Base-by-base conservation (phyloP, 306 rosid species). In the Crotalaria pallida region DNA sequence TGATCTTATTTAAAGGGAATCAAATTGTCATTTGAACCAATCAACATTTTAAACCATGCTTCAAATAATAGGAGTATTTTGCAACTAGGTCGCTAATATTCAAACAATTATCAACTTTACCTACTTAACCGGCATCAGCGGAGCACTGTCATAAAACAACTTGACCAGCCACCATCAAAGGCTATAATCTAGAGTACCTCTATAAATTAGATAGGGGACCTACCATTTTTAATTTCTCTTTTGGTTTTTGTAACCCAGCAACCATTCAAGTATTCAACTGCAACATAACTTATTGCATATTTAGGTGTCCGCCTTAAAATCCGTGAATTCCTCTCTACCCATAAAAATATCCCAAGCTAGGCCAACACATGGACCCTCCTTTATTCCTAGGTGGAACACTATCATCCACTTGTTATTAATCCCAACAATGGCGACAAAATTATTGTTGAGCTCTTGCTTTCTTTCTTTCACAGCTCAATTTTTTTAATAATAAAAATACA, bases 51-150 rank as follows among this genome's bases (percentile, higher is more conserved):
- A 10, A 33, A 16, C n/a, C 59, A 22, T 59, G 61, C 38, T 11
- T 49, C 23, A 44, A 5, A 44, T 44, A 57, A 45, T 19, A 8
- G 31, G 31, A 57, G 31, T 13, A 43, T 57, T 65, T 29, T 65
- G 24, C 44, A 47, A 40, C 11, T 7, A 15, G 24, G 24, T 43
- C 3, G 9, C 5, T 48, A 6, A 16, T 15, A 12, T n/a, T 33
- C 17, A 0, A 40, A n/a, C 13, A 10, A 51, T 8, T 2, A 40
- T 13, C 44, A 10, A 51, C 9, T 2, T 2, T 31, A n/a, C n/a
- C 10, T 29, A 29, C 18, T 18, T 15, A 26, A 61, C 65, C 82
- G 79, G 72, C 12, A 77, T 81, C 8, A 67, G 41, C 70, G 76
- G 79, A 72, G 43, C 24, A 45, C 40, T 1, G 10, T 52, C 17